Percentiles rank a stretch among this genome's conserved stretches.
Conservation (phyloP, 805 yeast species). For the Yamadazyma paraphyllophila region DNA sequence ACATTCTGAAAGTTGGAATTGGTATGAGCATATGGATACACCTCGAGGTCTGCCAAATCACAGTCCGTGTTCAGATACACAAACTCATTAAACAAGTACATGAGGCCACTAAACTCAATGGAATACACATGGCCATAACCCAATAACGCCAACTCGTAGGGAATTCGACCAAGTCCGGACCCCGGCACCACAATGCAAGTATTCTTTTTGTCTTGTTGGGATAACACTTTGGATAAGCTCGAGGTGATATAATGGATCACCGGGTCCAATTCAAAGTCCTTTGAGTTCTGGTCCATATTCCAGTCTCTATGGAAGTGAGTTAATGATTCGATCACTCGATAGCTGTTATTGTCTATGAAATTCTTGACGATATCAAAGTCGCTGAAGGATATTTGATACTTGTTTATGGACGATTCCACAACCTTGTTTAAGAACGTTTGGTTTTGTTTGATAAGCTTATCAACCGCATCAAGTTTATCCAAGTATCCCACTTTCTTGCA, state of each 20-base stretch:
- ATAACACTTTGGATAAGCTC: slow-evolving; percentile 38
- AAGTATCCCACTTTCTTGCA: slow-evolving; percentile 54
- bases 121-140: slow-evolving; percentile 56
- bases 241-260: slow-evolving; percentile 49
- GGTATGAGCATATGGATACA: slow-evolving; percentile 55
- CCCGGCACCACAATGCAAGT: slow-evolving; percentile 78
- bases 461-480: slow-evolving; percentile 50
- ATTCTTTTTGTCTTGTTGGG: slow-evolving; percentile 24
- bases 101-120: slow-evolving; percentile 71
- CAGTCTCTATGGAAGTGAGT: slow-evolving; percentile 83
- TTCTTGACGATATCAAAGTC: slow-evolving; percentile 23
- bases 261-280: slow-evolving; percentile 38
- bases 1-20: slow-evolving; percentile 61
- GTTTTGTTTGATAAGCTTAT: slow-evolving; percentile 48
- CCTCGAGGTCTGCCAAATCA: slow-evolving; percentile 19
- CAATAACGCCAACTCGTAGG: slow-evolving; percentile 56
- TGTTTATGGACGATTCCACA: slow-evolving; percentile 39
- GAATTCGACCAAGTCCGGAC: slow-evolving; percentile 77
- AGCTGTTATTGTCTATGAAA: slow-evolving; percentile 16
- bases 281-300: slow-evolving; percentile 36
- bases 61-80: slow-evolving; percentile 34
- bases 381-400: slow-evolving; percentile 44
- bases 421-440: slow-evolving; percentile 45
- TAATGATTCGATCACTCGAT: slow-evolving; percentile 59
- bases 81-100: slow-evolving; percentile 68